Evolutionary conservation across 768 basidiomycete species (phyloP).

Genomic region (Boletus subcaerulescens): DNA sequence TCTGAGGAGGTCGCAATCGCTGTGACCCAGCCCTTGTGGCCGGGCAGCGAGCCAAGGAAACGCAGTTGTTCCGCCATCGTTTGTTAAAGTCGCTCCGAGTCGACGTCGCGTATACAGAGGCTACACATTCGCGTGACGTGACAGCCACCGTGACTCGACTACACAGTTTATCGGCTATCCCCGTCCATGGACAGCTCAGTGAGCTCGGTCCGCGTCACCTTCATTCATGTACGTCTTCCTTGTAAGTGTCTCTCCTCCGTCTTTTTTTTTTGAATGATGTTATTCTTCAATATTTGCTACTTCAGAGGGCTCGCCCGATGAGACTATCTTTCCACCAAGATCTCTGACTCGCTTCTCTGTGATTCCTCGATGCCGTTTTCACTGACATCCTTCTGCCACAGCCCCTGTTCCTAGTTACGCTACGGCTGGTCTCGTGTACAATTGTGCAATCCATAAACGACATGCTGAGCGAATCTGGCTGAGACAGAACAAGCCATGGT

Average conservation of each 20-base stretch:
- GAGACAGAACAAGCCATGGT: no score
- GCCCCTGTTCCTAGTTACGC: not conserved
- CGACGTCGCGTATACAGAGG: slow-evolving; percentile 14
- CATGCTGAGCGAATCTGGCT: not conserved
- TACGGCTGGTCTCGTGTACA: not conserved
- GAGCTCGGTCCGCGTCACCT: not conserved
- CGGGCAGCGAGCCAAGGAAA: slow-evolving; percentile 87
- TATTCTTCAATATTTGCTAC: slow-evolving; percentile 63
- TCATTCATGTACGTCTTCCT: not conserved
- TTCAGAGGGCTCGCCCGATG: slow-evolving; percentile 59
- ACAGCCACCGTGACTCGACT: slow-evolving; percentile 67
- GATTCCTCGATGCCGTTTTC: not conserved
- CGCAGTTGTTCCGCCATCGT: slow-evolving; percentile 82
- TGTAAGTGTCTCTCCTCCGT: slow-evolving; percentile 15
- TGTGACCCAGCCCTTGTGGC: slow-evolving; percentile 97
- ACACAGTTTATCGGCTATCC: slow-evolving; percentile 48
- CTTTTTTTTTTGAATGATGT: slow-evolving; percentile 35
- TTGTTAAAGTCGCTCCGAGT: slow-evolving; percentile 18
- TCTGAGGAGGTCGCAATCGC: slow-evolving; percentile 98
- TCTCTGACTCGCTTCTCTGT: slow-evolving; percentile 47
- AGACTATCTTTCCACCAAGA: slow-evolving; percentile 67
- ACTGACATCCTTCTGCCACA: slow-evolving; percentile 6
- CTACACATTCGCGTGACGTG: slow-evolving; percentile 36
- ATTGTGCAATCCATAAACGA: not conserved
- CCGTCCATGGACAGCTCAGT: slow-evolving; percentile 1